phyloP scores from a whole-genome alignment of 78 protist genomes.

The Mastigamoeba balamuthi region DNA sequence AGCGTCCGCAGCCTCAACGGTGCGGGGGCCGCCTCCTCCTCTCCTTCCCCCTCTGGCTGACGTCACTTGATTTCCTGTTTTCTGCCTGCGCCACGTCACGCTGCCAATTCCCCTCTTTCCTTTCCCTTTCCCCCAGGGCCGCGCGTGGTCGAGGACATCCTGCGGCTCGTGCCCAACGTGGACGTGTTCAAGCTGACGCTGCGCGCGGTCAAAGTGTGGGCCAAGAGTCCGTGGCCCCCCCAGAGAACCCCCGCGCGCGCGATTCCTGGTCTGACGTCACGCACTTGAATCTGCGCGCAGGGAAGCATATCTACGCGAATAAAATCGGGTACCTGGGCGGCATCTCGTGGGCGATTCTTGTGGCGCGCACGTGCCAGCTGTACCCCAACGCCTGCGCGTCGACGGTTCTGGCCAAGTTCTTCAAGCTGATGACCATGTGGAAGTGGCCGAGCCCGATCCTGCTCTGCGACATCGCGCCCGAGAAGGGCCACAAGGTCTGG shows the following conservation, averaged over 20 bases:
- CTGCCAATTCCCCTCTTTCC: too few relatives aligned
- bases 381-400: slow-evolving; percentile 86
- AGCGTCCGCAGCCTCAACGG: slow-evolving; percentile 57
- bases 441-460: slow-evolving; percentile 54
- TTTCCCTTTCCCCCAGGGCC: slow-evolving; percentile 35
- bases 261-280: neutral
- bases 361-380: slow-evolving; percentile 87
- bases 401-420: slow-evolving; percentile 73
- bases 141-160: slow-evolving; percentile 84
- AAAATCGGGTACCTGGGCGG: slow-evolving; percentile 91
- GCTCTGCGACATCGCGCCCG: slow-evolving; percentile 25
- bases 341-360: slow-evolving; percentile 86
- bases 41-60: neutral
- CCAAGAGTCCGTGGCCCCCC: slow-evolving; percentile 31
- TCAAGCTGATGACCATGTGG: slow-evolving; percentile 68
- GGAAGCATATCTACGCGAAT: slow-evolving; percentile 83
- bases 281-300: neutral
- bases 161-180: slow-evolving; percentile 76
- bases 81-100: too few relatives aligned
- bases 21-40: too few relatives aligned
- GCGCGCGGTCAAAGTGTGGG: slow-evolving; percentile 89
- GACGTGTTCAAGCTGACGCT: slow-evolving; percentile 72
- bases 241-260: neutral
- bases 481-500: slow-evolving; percentile 46
- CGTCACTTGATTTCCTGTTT: neutral